Conservation (phyloP, 2,329 filamentous ascomycete genomes). For the Nemania bipapillata region DNA sequence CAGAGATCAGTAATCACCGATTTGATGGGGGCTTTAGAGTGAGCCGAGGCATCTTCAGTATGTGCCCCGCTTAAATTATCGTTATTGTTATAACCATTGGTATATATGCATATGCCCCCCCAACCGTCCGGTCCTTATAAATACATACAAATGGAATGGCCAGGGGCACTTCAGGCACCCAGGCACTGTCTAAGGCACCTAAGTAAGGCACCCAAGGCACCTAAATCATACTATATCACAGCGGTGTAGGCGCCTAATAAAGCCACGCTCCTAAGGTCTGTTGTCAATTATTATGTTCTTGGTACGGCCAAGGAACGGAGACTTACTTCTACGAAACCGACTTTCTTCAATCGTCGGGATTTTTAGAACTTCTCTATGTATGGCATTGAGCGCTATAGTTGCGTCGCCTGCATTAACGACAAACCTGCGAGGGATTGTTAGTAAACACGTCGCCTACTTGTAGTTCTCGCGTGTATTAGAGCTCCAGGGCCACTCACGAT, state of each 20-base stretch:
- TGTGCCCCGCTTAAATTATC: background rate
- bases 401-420: slow-evolving; percentile 47
- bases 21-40: background rate
- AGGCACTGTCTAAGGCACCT: too few relatives aligned
- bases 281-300: slow-evolving; percentile 6
- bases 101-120: slow-evolving; percentile 13
- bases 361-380: slow-evolving; percentile 49
- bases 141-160: background rate
- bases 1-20: slow-evolving; percentile 22
- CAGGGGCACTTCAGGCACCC: background rate
- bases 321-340: slow-evolving; percentile 45
- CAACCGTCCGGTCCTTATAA: slow-evolving; percentile 8
- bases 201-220: background rate
- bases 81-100: background rate
- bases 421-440: slow-evolving; percentile 35
- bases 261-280: slow-evolving; percentile 46
- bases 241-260: slow-evolving; percentile 35
- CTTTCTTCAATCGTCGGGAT: slow-evolving; percentile 46
- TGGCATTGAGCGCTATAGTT: slow-evolving; percentile 47
- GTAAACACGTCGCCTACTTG: background rate
- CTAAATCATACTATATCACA: background rate
- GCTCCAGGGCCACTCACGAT: slow-evolving; percentile 38
- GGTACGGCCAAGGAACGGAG: background rate
- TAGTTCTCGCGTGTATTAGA: too few relatives aligned
- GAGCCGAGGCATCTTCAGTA: slow-evolving; percentile 1